Evolutionary conservation across 257 asterid genomes (phyloP), one percentile per base, ranked within the genome.

Genomic region (Fraxinus americana): DNA sequence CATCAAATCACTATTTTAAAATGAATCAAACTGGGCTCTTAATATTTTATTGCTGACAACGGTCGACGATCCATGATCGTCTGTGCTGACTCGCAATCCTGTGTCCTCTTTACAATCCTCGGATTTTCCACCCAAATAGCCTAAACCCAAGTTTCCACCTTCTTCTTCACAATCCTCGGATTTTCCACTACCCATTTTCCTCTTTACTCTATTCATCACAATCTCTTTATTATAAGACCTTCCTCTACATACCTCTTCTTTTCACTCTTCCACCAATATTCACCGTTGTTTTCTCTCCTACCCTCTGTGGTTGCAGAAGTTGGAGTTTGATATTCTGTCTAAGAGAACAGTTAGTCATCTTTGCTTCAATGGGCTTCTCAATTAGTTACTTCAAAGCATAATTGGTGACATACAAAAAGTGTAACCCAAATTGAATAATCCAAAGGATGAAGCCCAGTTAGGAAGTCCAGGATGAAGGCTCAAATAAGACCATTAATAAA

Each of bases 221-320:
- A 52, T 57, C 69, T 86, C 94, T 14, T 89, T 96, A 23, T 91
- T 94, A 43, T 75, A 81, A 3, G 83, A 77, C 43, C 85, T 67
- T 87, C 90, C 59, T 82, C 97, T 0, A 92, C 97, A 83, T 72
- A 89, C 80, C 98, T 89, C 90, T 87, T 89, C 77, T 86, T 92
- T 83, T 61, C 86, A 21, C 81, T 83, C 35, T 84, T 88, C 79
- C 78, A 90, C 97, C 94, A 88, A 67, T 86, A 86, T 9, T 85
- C 89, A 67, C 80, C 89, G 13, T 73, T 83, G 70, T 57, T 86
- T 66, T 88, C 91, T 83, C 87, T 86, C 77, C 87, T 86, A 12
- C 80, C 81, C 79, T 88, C 92, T 1, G 87, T 68, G 3, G 82
- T 78, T 29, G 92, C 86, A 2, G 88, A 71, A n/a, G 97, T 94